These are phyloP conservation scores for Barnettozyma sucrosica DNA, from an alignment of 805 yeast species.

Conservation along the genomic window DNA sequence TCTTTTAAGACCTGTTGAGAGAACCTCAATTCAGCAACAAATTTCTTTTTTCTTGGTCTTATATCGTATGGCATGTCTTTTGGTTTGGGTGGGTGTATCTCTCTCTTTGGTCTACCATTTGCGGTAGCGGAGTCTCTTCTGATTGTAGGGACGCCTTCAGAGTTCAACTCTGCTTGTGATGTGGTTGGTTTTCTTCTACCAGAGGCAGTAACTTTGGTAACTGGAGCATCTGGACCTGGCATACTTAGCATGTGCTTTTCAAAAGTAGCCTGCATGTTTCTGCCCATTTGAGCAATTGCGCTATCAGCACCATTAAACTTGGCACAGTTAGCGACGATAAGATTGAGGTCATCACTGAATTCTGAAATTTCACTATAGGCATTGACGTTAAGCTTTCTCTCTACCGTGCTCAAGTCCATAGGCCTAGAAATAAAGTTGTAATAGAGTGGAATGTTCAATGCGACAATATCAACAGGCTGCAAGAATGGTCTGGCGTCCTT, in stretches of 20 bases:
- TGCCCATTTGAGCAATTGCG: conserved; percentile 85
- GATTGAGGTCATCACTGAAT: conserved; percentile 70
- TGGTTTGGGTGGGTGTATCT: conserved; percentile 93
- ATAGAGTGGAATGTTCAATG: conserved; percentile 85
- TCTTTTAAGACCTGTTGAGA: conserved; percentile 81
- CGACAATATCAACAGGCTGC: conserved; percentile 84
- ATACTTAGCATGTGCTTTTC: conserved; percentile 88
- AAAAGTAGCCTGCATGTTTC: conserved; percentile 83
- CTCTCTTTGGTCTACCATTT: conserved; percentile 86
- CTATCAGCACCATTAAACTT: conserved; percentile 82
- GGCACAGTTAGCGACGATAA: conserved; percentile 79
- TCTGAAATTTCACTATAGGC: conserved; percentile 70
- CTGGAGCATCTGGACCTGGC: conserved; percentile 57
- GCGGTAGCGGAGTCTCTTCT: conserved; percentile 68
- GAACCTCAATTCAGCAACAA: conserved; percentile 82
- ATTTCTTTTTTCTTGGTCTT: conserved; percentile 87
- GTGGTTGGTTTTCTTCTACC: conserved; percentile 23
- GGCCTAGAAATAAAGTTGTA: conserved; percentile 79
- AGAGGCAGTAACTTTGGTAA: conserved; percentile 8
- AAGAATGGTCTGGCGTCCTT: conserved; percentile 91
- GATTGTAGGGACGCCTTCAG: conserved; percentile 52
- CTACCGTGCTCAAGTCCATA: conserved; percentile 92
- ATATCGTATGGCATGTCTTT: conserved; percentile 89
- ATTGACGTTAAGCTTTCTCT: conserved; percentile 61
- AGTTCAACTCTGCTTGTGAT: conserved; percentile 28